phyloP scores from a whole-genome alignment of 768 basidiomycete genomes.

The Lactarius evosmus region DNA sequence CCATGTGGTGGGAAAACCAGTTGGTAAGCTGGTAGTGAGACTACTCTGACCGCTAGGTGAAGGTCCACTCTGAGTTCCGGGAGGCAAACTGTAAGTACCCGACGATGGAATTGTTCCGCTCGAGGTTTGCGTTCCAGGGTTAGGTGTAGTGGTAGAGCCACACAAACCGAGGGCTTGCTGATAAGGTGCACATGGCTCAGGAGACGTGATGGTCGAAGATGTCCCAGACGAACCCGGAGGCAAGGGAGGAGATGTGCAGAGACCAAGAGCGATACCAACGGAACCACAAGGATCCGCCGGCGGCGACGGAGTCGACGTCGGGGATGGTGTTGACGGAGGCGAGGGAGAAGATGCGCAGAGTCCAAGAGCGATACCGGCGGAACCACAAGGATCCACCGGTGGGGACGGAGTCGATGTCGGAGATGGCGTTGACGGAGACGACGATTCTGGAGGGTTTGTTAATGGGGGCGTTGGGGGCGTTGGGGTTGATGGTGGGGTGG shows the following conservation, averaged over 20 bases:
- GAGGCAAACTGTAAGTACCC: too few species aligned
- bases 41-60: background rate
- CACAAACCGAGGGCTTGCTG: background rate
- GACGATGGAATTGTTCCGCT: background rate
- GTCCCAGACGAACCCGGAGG: conserved; percentile 36
- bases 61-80: background rate
- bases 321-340: too few species aligned
- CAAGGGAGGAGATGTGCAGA: conserved; percentile 35
- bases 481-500: background rate
- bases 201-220: conserved; percentile 9
- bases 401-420: background rate
- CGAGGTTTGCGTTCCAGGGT: background rate
- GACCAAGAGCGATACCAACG: background rate
- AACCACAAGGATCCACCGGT: background rate
- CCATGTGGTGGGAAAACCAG: background rate
- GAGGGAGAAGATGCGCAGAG: conserved; percentile 35
- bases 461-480: background rate
- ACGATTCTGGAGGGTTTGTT: conserved; percentile 11
- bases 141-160: background rate
- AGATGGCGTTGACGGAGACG: conserved; percentile 19
- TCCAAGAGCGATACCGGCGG: background rate
- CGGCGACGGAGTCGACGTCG: background rate
- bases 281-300: background rate
- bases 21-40: background rate
- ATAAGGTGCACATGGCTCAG: conserved; percentile 6